Base-by-base conservation (phyloP, 441 rosid genomes). In the Populus hybrid region DNA sequence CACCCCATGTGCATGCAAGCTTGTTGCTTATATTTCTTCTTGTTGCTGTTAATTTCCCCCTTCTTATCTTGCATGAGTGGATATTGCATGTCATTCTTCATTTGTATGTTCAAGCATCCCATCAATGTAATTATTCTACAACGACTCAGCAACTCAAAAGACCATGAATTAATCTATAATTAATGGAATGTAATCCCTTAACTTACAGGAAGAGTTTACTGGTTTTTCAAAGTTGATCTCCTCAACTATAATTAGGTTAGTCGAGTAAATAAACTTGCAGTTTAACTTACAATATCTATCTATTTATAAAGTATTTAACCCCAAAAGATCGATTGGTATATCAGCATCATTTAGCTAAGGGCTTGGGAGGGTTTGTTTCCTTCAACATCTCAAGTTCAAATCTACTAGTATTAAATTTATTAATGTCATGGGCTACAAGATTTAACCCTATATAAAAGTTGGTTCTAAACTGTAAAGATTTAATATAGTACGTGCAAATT, bases 1-100 rank as follows among this genome's bases (percentile, higher is more conserved):
- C 76, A 76, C 28, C 67, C 78, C 85, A 79, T 74, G 83, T 83
- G 83, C 74, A 36, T 77, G 78, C 74, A 70, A 76, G 76, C 78
- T 24, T 36, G 35, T 64, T 8, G 35, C 20, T 6, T 50, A 40
- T 29, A n/a, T 4, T 26, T 68, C 20, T 12, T 20, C 3, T 18
- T 14, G 4, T 68, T 66, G 14, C 24, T 28, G 36, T 33, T 33
- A 33, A 33, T 6, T 33, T 33, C 50, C 14, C 16, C 28, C 24
- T 2, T 14, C 59, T 72, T 45, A 9, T 16, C 7, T 9, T 31
- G 14, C 11, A 21, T 21, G 42, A 11, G 24, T 23, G 12, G 14
- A 0, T 45, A 45, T 45, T 14, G 56, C 36, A 33, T 33, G 36
- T 33, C 36, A 40, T 40, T 45, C 20, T 45, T 45, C 20, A 45